A percentile compares a stretch with the other conserved stretches of the same genome.
phyloP scores from a whole-genome alignment of 306 rosid genomes.

The Inga leiocalycina region DNA sequence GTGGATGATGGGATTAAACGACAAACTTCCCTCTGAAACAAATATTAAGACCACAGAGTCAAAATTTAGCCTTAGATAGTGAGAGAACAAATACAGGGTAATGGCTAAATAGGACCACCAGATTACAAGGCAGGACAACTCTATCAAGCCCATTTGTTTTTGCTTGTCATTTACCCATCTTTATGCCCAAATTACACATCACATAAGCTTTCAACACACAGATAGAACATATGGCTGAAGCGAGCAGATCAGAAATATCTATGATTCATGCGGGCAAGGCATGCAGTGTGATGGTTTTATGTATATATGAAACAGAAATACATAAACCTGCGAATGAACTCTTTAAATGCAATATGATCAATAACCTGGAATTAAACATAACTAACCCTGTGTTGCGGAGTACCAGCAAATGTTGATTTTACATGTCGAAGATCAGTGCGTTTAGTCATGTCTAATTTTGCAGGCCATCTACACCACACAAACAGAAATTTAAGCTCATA shows the following conservation, averaged over 20 bases:
- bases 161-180: slow-evolving; percentile 12
- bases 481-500: slow-evolving; percentile 24
- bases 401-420: slow-evolving; percentile 74
- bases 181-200: background rate
- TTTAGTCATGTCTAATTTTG: slow-evolving; percentile 92
- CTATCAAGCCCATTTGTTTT: background rate
- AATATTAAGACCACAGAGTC: slow-evolving; percentile 28
- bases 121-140: background rate
- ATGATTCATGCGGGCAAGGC: slow-evolving; percentile 21
- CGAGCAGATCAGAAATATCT: slow-evolving; percentile 18
- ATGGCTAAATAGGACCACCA: background rate
- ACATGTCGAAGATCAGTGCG: slow-evolving; percentile 90
- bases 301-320: background rate
- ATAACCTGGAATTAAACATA: slow-evolving; percentile 26
- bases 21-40: slow-evolving; percentile 90
- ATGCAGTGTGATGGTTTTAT: slow-evolving; percentile 3
- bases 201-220: background rate
- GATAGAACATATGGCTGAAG: background rate
- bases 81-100: background rate
- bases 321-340: slow-evolving; percentile 26
- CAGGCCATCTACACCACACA: slow-evolving; percentile 81
- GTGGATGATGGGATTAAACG: slow-evolving; percentile 77
- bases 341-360: slow-evolving; percentile 9
- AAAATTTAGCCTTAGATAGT: slow-evolving; percentile 16
- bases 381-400: slow-evolving; percentile 83